Conservation (phyloP, 495 filamentous ascomycete genomes). For the Immersiella caudata region DNA sequence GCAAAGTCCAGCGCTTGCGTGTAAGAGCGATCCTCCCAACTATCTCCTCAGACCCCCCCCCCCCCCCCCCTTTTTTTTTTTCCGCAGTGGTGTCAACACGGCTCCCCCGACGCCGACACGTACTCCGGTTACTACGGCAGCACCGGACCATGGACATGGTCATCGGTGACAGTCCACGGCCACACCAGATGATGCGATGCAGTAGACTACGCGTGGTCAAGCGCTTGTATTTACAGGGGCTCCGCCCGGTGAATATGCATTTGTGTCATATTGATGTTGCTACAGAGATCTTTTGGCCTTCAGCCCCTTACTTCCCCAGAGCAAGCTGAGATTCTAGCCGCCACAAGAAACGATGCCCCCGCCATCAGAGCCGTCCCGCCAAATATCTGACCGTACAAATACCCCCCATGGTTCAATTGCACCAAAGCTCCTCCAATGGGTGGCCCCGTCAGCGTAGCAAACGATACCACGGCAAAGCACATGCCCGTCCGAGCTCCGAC, state of each 20-base stretch:
- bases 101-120: no score
- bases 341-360: background rate
- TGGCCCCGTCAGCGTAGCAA: slow-evolving; percentile 73
- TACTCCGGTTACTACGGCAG: no score
- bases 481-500: slow-evolving; percentile 76
- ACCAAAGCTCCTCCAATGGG: slow-evolving; percentile 67
- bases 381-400: slow-evolving; percentile 21
- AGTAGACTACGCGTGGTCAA: no score
- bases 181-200: no score
- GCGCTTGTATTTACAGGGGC: no score
- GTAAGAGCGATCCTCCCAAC: slow-evolving; percentile 17
- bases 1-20: slow-evolving; percentile 27
- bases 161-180: no score
- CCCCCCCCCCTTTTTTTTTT: no score
- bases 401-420: slow-evolving; percentile 32
- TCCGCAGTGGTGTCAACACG: slow-evolving; percentile 3
- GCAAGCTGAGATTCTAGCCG: background rate
- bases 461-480: slow-evolving; percentile 69
- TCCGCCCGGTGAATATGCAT: no score
- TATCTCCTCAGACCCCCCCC: background rate
- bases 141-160: no score
- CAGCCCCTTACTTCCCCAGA: no score
- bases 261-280: background rate
- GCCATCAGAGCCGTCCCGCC: background rate
- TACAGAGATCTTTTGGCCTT: no score